Conservation (phyloP, 305 asterid genomes). For the Fraxinus dipetala region DNA sequence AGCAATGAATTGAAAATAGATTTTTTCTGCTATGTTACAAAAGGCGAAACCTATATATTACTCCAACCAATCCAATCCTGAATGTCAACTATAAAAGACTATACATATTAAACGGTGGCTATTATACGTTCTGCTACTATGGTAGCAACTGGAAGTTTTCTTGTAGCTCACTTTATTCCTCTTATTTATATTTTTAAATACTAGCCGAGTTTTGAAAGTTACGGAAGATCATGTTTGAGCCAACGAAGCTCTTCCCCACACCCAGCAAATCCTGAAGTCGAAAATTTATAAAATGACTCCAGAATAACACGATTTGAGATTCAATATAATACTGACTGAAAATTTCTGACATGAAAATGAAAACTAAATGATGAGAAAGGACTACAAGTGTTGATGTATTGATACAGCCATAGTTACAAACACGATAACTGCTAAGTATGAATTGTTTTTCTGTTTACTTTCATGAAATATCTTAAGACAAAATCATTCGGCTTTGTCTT, state of each 20-base stretch:
- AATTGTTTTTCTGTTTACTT: background rate
- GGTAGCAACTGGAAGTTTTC: background rate
- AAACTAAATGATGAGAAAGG: background rate
- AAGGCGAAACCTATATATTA: background rate
- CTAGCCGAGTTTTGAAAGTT: background rate
- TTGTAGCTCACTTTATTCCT: background rate
- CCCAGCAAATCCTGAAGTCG: background rate
- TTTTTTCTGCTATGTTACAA: background rate
- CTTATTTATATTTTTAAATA: background rate
- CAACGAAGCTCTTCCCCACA: background rate
- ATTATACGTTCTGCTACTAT: background rate
- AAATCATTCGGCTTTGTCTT: background rate
- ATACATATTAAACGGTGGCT: background rate
- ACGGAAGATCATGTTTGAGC: background rate
- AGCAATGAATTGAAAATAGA: background rate
- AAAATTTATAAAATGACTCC: background rate
- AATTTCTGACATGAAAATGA: background rate
- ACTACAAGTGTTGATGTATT: background rate
- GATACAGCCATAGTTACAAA: background rate
- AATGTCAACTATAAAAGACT: background rate
- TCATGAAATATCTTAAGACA: background rate
- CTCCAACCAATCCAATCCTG: background rate
- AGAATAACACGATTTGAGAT: background rate
- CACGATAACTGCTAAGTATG: background rate
- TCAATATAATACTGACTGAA: background rate